Base-by-base conservation (phyloP, 116 monocot species). In the Cymodocea nodosa region DNA sequence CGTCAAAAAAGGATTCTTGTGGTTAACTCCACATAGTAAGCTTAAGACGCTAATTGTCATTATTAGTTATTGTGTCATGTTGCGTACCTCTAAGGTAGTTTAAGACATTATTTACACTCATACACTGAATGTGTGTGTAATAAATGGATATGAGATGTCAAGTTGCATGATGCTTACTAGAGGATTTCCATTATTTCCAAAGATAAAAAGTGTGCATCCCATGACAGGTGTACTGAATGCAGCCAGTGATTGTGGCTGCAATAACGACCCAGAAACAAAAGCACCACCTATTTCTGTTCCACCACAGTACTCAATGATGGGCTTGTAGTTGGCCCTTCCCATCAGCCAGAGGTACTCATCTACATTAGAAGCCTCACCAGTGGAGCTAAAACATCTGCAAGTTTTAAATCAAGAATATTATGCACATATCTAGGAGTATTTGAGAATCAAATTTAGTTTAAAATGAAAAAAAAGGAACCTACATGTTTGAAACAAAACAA, bases 201-300 rank as follows among this genome's bases (percentile, higher is more conserved):
- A 83, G 60, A 97, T 97, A 19, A 85, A 79, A 49, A 97, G 63
- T 19, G 54, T 71, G 71, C 83, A 90, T 36, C 91, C 95, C 95
- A 97, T 87, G 34, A 82, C 91, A 15, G 95, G 85, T 61, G 91
- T 97, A 73, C 95, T 97, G 67, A 97, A 97, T 59, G 91, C 85
- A 73, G 95, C 74, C 73, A 91, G 66, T 56, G 91, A 81, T 67
- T 97, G 95, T 55, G 85, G 63, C 56, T 97, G 95, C 64, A 90
- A 74, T 24, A 88, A 60, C 5, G 95, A 97, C 20, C 95, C 95
- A 73, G 80, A 48, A 68, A 85, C 81, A 78, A 97, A 97, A 59
- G 72, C 91, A 70, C 95, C 95, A 23, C 91, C 95, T 68, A 97
- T 87, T 64, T 97, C 95, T 55, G 95, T 97, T 17, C 95, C 95